Evolutionary conservation across 306 rosid species (phyloP).

Genomic region (Sesbania bispinosa): DNA sequence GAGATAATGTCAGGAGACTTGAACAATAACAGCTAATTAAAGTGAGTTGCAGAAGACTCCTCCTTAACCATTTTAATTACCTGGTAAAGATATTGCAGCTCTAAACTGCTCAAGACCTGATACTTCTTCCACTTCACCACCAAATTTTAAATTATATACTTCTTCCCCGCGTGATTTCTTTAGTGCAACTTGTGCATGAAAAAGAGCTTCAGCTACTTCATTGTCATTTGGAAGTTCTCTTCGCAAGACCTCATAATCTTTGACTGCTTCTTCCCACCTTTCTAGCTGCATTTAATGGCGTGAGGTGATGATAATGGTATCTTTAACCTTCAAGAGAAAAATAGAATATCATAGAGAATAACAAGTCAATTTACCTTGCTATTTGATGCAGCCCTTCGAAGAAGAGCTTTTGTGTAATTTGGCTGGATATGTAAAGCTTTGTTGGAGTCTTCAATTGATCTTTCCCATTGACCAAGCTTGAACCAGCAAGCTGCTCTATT

Average conservation of each 20-base stretch:
- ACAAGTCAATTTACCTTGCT: constrained; percentile 55
- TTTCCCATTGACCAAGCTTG: constrained; percentile 89
- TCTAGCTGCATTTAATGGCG: constrained; percentile 65
- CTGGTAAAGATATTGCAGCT: constrained; percentile 73
- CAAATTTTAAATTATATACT: constrained; percentile 75
- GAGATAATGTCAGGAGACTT: neutral
- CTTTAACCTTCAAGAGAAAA: neutral
- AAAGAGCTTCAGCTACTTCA: constrained; percentile 85
- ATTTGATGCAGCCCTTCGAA: constrained; percentile 91
- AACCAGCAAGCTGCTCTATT: constrained; percentile 97
- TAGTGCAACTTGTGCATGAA: constrained; percentile 80
- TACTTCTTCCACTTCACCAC: constrained; percentile 87
- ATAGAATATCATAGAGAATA: neutral
- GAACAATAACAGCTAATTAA: neutral
- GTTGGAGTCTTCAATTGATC: constrained; percentile 84
- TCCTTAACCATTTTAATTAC: constrained; percentile 27
- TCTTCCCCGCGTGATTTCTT: constrained; percentile 93
- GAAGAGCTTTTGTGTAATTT: constrained; percentile 86
- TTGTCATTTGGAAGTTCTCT: constrained; percentile 72
- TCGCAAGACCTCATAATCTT: constrained; percentile 74
- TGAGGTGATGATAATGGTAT: neutral
- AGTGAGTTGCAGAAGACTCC: neutral
- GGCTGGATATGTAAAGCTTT: constrained; percentile 75
- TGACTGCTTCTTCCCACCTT: constrained; percentile 81
- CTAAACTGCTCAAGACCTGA: constrained; percentile 75